These are phyloP conservation scores for Phytopythium aichiense DNA, from an alignment of 352 stramenopile species.

Conservation along the genomic window DNA sequence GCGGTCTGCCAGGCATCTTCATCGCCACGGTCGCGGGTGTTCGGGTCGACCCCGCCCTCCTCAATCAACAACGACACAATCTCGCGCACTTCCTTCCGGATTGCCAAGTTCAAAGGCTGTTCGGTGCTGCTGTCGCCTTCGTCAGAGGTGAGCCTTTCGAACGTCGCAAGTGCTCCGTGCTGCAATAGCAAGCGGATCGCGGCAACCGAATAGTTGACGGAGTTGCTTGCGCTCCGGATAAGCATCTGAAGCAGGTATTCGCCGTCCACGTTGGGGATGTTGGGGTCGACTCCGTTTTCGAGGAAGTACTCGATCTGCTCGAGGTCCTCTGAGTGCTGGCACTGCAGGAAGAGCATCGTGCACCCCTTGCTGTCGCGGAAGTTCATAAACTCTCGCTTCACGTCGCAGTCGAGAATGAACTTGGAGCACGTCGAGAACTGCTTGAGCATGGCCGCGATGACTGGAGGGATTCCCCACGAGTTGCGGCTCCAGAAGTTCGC, in stretches of 20 bases:
- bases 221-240: conserved; percentile 18
- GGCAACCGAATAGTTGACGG: conserved; percentile 34
- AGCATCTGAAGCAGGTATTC: conserved; percentile 57
- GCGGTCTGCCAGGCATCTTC: conserved; percentile 58
- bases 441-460: too few relatives aligned
- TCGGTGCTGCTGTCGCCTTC: conserved; percentile 10
- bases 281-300: too few relatives aligned
- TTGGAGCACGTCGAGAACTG: too few relatives aligned
- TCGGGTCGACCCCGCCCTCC: conserved; percentile 30
- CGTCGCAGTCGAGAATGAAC: too few relatives aligned
- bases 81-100: conserved; percentile 32
- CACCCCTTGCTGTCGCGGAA: too few relatives aligned
- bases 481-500: too few relatives aligned
- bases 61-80: conserved; percentile 48
- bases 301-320: too few relatives aligned
- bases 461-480: too few relatives aligned
- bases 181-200: conserved; percentile 47
- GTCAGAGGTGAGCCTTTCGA: conserved; percentile 23
- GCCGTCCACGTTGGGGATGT: conserved; percentile 32
- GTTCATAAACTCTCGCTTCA: too few relatives aligned
- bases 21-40: conserved; percentile 26
- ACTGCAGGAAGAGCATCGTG: too few relatives aligned
- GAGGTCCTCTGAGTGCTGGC: too few relatives aligned
- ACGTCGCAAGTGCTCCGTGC: conserved; percentile 38
- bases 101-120: conserved; percentile 61